A percentile compares a stretch with the other conserved stretches of the same genome.
These are phyloP conservation scores for Penicillium tannophilum DNA, from an alignment of 495 filamentous ascomycete genomes.

Conservation along the genomic window DNA sequence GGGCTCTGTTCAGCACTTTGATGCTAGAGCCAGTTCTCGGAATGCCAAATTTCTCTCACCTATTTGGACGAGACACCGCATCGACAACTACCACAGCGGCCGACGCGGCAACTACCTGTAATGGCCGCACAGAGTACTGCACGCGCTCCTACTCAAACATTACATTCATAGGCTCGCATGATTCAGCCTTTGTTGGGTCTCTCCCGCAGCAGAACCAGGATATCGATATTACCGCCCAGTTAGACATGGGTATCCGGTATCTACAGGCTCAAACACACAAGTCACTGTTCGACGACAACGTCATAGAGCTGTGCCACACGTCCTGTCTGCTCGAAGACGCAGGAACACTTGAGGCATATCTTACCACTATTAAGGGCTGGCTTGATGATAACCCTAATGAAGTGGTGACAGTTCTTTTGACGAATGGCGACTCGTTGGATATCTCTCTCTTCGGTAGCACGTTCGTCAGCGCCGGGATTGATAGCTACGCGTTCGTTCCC, in stretches of 20 bases:
- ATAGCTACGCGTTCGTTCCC: conserved; percentile 60
- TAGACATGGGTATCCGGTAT: conserved; percentile 68
- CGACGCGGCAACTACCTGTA: conserved; percentile 49
- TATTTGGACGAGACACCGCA: conserved; percentile 9
- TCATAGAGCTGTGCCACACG: conserved; percentile 66
- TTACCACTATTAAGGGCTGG: conserved; percentile 63
- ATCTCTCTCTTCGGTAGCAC: conserved; percentile 52
- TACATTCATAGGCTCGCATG: conserved; percentile 70
- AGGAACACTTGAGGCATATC: conserved; percentile 58
- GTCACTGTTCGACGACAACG: conserved; percentile 38
- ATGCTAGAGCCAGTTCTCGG: conserved; percentile 14
- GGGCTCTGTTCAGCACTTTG: conserved; percentile 14
- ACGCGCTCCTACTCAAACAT: conserved; percentile 63
- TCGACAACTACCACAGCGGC: conserved; percentile 5
- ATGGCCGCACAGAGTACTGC: conserved; percentile 67
- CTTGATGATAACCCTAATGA: conserved; percentile 66
- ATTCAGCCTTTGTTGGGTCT: conserved; percentile 65
- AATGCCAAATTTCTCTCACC: not conserved
- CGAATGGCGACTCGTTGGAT: conserved; percentile 62
- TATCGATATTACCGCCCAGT: conserved; percentile 62
- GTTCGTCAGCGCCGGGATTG: conserved; percentile 56
- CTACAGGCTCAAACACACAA: conserved; percentile 70
- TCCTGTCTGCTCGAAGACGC: conserved; percentile 65
- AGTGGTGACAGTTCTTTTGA: conserved; percentile 69
- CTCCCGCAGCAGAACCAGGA: conserved; percentile 67